Conservation (phyloP, 305 asterid species). For the Rubia peregrina region DNA sequence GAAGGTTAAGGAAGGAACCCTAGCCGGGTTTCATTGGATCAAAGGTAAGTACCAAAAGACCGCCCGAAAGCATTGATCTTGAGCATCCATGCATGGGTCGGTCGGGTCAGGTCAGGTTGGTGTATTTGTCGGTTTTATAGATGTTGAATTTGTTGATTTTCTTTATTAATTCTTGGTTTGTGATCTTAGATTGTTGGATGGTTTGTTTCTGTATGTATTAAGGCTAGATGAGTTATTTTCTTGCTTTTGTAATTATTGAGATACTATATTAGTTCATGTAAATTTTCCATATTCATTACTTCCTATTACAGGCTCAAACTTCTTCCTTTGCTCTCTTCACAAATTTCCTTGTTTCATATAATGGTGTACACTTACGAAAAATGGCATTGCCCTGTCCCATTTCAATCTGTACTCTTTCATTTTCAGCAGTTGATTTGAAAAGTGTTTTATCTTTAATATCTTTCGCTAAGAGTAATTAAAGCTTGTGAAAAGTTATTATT, state of each 20-base stretch:
- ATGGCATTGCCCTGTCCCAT: no score
- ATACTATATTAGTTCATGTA: not conserved
- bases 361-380: no score
- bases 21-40: constrained; percentile 58
- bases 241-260: not conserved
- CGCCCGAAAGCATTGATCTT: constrained; percentile 10
- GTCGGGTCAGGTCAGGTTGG: not conserved
- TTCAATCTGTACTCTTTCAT: no score
- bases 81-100: not conserved
- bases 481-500: no score
- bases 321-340: not conserved
- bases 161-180: not conserved
- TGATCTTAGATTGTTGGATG: not conserved
- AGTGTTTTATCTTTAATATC: no score
- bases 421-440: no score
- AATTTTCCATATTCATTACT: not conserved
- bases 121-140: not conserved
- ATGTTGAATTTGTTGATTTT: not conserved
- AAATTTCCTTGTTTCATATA: no score
- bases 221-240: not conserved
- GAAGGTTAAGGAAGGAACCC: constrained; percentile 60
- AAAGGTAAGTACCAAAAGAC: constrained; percentile 26
- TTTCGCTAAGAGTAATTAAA: no score
- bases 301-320: not conserved
- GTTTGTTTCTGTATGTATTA: not conserved